phyloP scores from a whole-genome alignment of 2,329 filamentous ascomycete genomes.

The Diaporthe citrichinensis region DNA sequence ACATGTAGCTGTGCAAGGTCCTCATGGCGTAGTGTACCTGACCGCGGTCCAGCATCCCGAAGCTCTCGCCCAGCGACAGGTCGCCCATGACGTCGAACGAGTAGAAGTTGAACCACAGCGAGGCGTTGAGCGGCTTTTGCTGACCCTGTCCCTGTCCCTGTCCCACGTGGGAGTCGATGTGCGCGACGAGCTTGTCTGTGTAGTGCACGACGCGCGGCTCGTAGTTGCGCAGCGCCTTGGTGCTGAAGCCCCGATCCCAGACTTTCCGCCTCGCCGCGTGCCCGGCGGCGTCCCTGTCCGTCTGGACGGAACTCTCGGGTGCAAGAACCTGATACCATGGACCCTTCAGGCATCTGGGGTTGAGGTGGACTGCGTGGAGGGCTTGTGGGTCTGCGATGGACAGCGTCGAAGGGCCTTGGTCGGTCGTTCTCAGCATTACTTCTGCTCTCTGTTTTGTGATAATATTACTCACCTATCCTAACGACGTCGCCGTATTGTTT shows the following conservation, averaged over 20 bases:
- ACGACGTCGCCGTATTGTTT: slow-evolving; percentile 34
- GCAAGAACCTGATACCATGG: slow-evolving; percentile 18
- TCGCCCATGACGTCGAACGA: slow-evolving; percentile 39
- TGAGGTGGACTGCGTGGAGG: slow-evolving; percentile 21
- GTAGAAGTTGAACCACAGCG: slow-evolving; percentile 53
- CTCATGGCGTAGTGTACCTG: slow-evolving; percentile 26
- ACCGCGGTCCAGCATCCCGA: slow-evolving; percentile 35
- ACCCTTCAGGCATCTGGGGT: slow-evolving; percentile 28
- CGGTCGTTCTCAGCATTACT: neutral
- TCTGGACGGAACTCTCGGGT: slow-evolving; percentile 32
- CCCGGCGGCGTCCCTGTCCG: neutral
- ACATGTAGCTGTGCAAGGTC: slow-evolving; percentile 35
- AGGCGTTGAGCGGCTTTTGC: slow-evolving; percentile 46
- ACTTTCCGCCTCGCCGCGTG: slow-evolving; percentile 29
- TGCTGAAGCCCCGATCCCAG: slow-evolving; percentile 37
- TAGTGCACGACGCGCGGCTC: slow-evolving; percentile 48
- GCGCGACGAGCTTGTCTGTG: slow-evolving; percentile 44
- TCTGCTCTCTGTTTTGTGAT: neutral
- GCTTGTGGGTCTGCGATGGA: slow-evolving; percentile 34
- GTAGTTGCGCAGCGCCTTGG: slow-evolving; percentile 46
- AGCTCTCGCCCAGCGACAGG: slow-evolving; percentile 36
- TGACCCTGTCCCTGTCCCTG: slow-evolving; percentile 35
- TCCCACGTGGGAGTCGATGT: slow-evolving; percentile 45
- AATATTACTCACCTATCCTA: slow-evolving; percentile 21
- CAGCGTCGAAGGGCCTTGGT: slow-evolving; percentile 22